Conservation (phyloP, 2,329 filamentous ascomycete species). For the Onygena corvina region DNA sequence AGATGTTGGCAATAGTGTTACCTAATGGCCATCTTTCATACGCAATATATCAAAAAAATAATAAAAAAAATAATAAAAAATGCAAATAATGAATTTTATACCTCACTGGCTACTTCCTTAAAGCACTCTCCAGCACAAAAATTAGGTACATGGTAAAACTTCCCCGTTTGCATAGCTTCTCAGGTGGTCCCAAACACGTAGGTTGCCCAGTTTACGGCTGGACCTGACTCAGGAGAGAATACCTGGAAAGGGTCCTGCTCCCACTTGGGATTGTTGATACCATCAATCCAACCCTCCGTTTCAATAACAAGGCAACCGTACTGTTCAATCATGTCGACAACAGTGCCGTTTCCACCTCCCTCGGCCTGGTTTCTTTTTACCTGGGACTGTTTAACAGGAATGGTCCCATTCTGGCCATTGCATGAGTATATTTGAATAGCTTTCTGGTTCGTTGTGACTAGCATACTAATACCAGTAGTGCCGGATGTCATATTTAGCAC, state of each 20-base stretch:
- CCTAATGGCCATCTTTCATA: too few species aligned
- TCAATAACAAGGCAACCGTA: conserved; percentile 85
- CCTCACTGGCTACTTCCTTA: too few species aligned
- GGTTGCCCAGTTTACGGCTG: conserved; percentile 34
- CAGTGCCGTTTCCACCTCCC: conserved; percentile 34
- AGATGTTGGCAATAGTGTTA: too few species aligned
- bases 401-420: conserved; percentile 58
- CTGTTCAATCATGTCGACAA: conserved; percentile 40
- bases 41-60: too few species aligned
- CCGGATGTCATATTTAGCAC: conserved; percentile 54
- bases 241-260: conserved; percentile 43
- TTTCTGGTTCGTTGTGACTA: conserved; percentile 71
- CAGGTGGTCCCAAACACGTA: conserved; percentile 22
- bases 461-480: conserved; percentile 66
- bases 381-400: conserved; percentile 33
- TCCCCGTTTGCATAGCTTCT: too few species aligned
- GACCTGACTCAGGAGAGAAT: conserved; percentile 30
- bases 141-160: too few species aligned
- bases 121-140: too few species aligned
- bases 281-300: conserved; percentile 88
- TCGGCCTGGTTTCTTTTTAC: conserved; percentile 44
- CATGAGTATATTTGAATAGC: conserved; percentile 85
- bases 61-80: too few species aligned
- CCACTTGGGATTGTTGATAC: conserved; percentile 86
- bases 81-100: too few species aligned